Percentiles rank a stretch among this genome's conserved stretches.
These are phyloP conservation scores for Umbelopsis sp. DNA, from an alignment of 192 early-diverging fungal genomes.

Conservation along the genomic window DNA sequence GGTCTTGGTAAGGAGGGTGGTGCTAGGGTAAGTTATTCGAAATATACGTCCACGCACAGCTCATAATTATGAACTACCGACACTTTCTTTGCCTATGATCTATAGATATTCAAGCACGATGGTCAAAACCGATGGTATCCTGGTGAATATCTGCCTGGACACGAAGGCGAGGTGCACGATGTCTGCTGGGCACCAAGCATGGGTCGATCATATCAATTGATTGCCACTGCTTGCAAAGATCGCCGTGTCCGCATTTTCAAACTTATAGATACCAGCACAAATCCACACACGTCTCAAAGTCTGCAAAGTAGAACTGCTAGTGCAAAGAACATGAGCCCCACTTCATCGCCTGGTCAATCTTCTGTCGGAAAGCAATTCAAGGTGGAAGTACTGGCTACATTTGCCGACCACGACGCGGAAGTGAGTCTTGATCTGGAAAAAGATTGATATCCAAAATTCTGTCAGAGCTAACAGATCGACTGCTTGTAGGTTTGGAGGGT, in stretches of 20 bases:
- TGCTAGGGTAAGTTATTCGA: conserved; percentile 57
- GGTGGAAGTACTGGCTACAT: conserved; percentile 58
- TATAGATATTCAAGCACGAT: conserved; percentile 61
- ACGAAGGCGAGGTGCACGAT: conserved; percentile 69
- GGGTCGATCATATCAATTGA: conserved; percentile 77
- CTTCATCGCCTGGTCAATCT: conserved; percentile 4
- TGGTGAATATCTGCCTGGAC: conserved; percentile 57
- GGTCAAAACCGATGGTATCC: conserved; percentile 66
- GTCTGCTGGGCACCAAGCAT: conserved; percentile 72
- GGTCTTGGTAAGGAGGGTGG: conserved; percentile 82
- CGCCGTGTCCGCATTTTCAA: conserved; percentile 77
- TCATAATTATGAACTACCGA: too few species aligned
- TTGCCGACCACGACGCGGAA: conserved; percentile 68
- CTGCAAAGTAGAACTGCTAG: not conserved
- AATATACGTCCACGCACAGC: not conserved
- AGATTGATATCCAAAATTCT: not conserved
- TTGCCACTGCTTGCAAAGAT: conserved; percentile 83
- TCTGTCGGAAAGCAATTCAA: conserved; percentile 43
- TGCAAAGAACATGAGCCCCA: conserved; percentile 31
- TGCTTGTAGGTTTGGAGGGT: conserved; percentile 72
- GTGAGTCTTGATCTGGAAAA: conserved; percentile 8
- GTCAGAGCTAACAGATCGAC: not conserved
- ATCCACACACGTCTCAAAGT: not conserved
- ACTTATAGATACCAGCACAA: conserved; percentile 48
- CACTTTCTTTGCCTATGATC: too few species aligned